Evolutionary conservation across 2,329 filamentous ascomycete species (phyloP).

Genomic region (Cryphonectria parasitica): DNA sequence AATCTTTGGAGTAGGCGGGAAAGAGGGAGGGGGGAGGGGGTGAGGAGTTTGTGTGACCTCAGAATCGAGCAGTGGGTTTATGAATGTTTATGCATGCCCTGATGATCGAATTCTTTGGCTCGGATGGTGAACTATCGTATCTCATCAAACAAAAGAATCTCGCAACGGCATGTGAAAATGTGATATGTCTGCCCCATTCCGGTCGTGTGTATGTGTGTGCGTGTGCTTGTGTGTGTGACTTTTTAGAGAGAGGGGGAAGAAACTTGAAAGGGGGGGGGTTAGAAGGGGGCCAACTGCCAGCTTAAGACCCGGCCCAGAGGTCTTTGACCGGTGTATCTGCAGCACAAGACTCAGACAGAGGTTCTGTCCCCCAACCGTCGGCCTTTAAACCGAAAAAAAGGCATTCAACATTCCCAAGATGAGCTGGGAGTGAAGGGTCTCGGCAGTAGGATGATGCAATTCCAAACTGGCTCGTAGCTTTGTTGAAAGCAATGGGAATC

Average conservation of each 20-base stretch:
- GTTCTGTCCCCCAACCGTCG: conserved; percentile 18
- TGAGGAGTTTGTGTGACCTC: not conserved
- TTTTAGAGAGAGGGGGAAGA: conserved; percentile 5
- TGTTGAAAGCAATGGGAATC: conserved; percentile 24
- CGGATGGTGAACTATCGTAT: not conserved
- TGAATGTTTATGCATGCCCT: not conserved
- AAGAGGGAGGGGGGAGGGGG: not conserved
- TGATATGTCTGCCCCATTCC: conserved; percentile 12
- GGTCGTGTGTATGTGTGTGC: not conserved
- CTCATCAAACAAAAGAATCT: conserved; percentile 4
- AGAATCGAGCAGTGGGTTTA: not conserved
- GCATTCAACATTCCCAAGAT: conserved; percentile 16
- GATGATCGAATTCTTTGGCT: not conserved
- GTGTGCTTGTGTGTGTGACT: conserved; percentile 1
- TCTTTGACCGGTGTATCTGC: conserved; percentile 24
- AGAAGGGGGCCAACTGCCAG: conserved; percentile 14
- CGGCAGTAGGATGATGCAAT: conserved; percentile 27
- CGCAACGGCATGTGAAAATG: conserved; percentile 7
- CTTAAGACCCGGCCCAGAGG: conserved; percentile 26
- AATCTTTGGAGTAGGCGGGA: not conserved
- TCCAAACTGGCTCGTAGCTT: conserved; percentile 18
- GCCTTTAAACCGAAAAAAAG: not conserved
- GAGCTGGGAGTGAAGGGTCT: conserved; percentile 25
- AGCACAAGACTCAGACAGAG: conserved; percentile 21
- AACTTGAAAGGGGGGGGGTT: not conserved